phyloP scores from a whole-genome alignment of 2,329 filamentous ascomycete species.

The Grosmannia serpens region DNA sequence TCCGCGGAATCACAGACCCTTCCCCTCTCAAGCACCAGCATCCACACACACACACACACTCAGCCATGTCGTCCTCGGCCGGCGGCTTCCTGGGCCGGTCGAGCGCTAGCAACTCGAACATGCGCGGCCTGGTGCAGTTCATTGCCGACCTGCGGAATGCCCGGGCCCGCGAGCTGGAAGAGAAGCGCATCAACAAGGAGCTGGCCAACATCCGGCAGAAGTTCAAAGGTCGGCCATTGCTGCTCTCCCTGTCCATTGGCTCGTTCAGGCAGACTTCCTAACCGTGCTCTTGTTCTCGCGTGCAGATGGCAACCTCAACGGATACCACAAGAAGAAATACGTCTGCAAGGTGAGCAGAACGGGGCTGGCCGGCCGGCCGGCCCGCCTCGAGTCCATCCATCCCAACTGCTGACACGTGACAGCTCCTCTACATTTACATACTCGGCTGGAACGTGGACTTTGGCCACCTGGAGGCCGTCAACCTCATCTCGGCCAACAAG shows the following conservation, averaged over 20 bases:
- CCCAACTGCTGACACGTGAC: conserved; percentile 2
- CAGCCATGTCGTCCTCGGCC: conserved; percentile 41
- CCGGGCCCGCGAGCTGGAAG: conserved; percentile 85
- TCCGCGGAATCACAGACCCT: neutral
- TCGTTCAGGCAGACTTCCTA: too few species aligned
- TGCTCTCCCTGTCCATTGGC: too few species aligned
- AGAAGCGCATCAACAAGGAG: conserved; percentile 99
- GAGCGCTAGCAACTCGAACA: conserved; percentile 53
- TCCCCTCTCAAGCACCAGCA: too few species aligned
- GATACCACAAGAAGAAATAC: conserved; percentile 99
- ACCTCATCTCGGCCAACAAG: conserved; percentile 90
- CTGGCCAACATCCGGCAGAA: conserved; percentile 97
- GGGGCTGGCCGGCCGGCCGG: neutral
- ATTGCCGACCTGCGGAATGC: conserved; percentile 95
- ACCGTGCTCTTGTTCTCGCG: neutral
- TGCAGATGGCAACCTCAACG: conserved; percentile 73
- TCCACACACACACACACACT: neutral
- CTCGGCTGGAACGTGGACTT: conserved; percentile 99
- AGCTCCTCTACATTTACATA: conserved; percentile 96
- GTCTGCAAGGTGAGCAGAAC: conserved; percentile 71
- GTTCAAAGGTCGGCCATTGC: conserved; percentile 56
- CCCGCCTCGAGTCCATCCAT: too few species aligned
- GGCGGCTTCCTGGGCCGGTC: conserved; percentile 56
- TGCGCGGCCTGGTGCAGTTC: conserved; percentile 88
- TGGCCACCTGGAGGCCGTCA: conserved; percentile 94